Evolutionary conservation across 225 moss, liverwort and hornwort genomes (phyloP).

Genomic region (Thuidium tamariscinum): DNA sequence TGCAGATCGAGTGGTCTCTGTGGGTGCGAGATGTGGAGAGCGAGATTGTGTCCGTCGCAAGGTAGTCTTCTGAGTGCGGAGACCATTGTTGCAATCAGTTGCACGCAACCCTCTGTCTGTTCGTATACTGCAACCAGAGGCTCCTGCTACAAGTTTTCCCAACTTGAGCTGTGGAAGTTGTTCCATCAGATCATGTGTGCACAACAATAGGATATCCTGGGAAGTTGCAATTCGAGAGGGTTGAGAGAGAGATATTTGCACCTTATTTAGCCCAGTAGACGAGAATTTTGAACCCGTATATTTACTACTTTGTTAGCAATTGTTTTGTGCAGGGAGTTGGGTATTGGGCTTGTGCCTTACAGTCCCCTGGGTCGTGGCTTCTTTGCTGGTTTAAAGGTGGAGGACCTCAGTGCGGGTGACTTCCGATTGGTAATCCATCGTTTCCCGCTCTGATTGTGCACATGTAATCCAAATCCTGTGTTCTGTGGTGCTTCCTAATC

Average conservation of each 20-base stretch:
- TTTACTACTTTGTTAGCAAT: not conserved
- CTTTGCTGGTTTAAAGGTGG: slow-evolving; percentile 21
- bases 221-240: not conserved
- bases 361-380: slow-evolving; percentile 42
- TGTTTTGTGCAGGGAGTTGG: slow-evolving; percentile 24
- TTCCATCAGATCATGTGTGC: not conserved
- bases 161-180: not conserved
- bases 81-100: not conserved
- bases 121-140: not conserved
- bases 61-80: not conserved
- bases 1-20: slow-evolving; percentile 32
- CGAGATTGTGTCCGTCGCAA: slow-evolving; percentile 17
- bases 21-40: slow-evolving; percentile 35
- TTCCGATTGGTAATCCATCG: slow-evolving; percentile 8
- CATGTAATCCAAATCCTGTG: not conserved
- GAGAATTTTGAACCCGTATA: not conserved
- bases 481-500: not conserved
- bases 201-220: not conserved
- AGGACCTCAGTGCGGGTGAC: slow-evolving; percentile 7
- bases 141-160: not conserved
- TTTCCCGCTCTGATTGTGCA: too few species aligned
- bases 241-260: not conserved
- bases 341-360: slow-evolving; percentile 36
- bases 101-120: not conserved
- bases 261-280: not conserved